A percentile compares a stretch with the other conserved stretches of the same genome.
Evolutionary conservation across 805 yeast genomes (phyloP).

Genomic region (Metschnikowia matae): DNA sequence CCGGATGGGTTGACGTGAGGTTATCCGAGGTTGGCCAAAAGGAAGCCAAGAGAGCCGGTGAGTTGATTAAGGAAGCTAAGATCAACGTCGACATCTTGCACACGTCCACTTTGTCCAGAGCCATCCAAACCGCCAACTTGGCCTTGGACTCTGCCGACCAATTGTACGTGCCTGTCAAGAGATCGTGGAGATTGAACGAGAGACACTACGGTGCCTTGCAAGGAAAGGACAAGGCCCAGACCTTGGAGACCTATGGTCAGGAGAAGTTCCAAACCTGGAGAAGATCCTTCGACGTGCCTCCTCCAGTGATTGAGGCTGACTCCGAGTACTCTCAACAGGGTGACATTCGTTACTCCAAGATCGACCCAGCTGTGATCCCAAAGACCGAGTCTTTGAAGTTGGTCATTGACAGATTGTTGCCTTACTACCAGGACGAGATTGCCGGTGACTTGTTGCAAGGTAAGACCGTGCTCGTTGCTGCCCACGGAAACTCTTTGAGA

Average conservation of each 20-base stretch:
- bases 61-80: conserved; percentile 80
- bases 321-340: conserved; percentile 80
- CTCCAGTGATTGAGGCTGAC: conserved; percentile 77
- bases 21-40: conserved; percentile 78
- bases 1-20: conserved; percentile 97
- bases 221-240: conserved; percentile 96
- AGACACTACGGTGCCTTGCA: conserved; percentile 99
- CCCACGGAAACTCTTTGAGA: conserved; percentile 98
- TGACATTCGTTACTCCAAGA: conserved; percentile 79
- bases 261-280: conserved; percentile 96
- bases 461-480: conserved; percentile 90
- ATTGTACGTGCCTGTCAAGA: conserved; percentile 83
- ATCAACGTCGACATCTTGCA: conserved; percentile 81
- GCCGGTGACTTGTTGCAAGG: conserved; percentile 78
- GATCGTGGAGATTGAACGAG: conserved; percentile 98
- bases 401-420: conserved; percentile 93
- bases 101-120: conserved; percentile 90
- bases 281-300: conserved; percentile 95
- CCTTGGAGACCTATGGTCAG: conserved; percentile 80
- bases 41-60: conserved; percentile 94
- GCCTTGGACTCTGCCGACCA: conserved; percentile 88
- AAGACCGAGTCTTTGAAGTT: conserved; percentile 90
- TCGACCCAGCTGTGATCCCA: conserved; percentile 86
- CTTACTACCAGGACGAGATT: conserved; percentile 94
- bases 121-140: conserved; percentile 95